Conservation (phyloP, 2,329 filamentous ascomycete species). For the Intubia oerlemansii region DNA sequence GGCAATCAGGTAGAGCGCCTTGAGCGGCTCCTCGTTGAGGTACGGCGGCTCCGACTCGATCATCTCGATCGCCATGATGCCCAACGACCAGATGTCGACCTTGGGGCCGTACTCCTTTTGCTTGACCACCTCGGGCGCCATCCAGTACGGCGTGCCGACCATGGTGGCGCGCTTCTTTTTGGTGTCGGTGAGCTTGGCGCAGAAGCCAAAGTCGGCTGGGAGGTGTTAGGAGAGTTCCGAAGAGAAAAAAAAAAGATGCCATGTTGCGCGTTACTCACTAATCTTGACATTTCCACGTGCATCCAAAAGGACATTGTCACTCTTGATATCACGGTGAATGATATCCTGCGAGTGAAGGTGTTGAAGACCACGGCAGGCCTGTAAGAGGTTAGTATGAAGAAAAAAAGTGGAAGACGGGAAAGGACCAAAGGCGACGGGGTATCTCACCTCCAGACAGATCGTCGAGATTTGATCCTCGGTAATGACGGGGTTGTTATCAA, state of each 20-base stretch:
- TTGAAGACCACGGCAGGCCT: conserved; percentile 90
- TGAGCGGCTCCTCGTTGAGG: conserved; percentile 91
- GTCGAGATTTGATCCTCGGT: conserved; percentile 95
- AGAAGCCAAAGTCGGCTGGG: conserved; percentile 96
- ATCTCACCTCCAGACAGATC: conserved; percentile 76
- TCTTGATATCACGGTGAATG: conserved; percentile 98
- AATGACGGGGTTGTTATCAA: conserved; percentile 90
- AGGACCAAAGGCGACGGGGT: neutral
- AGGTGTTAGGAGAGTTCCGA: conserved; percentile 3
- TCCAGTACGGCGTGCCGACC: conserved; percentile 99
- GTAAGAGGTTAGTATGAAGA: conserved; percentile 5
- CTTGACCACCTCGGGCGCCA: conserved; percentile 98
- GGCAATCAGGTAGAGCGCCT: conserved; percentile 91
- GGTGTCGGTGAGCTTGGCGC: conserved; percentile 89
- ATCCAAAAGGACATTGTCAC: conserved; percentile 90
- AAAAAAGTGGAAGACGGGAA: neutral
- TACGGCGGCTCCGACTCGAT: conserved; percentile 97
- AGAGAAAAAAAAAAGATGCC: too few relatives aligned
- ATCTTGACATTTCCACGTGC: conserved; percentile 94
- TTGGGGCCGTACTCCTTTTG: conserved; percentile 98
- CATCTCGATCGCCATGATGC: conserved; percentile 99
- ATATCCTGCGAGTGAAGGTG: conserved; percentile 93
- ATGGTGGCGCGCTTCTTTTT: conserved; percentile 96
- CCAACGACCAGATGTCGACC: conserved; percentile 96
- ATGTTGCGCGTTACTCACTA: conserved; percentile 40